A percentile compares a stretch with the other conserved stretches of the same genome.
phyloP scores from a whole-genome alignment of 2,329 filamentous ascomycete species.

The Xylaria sp. region DNA sequence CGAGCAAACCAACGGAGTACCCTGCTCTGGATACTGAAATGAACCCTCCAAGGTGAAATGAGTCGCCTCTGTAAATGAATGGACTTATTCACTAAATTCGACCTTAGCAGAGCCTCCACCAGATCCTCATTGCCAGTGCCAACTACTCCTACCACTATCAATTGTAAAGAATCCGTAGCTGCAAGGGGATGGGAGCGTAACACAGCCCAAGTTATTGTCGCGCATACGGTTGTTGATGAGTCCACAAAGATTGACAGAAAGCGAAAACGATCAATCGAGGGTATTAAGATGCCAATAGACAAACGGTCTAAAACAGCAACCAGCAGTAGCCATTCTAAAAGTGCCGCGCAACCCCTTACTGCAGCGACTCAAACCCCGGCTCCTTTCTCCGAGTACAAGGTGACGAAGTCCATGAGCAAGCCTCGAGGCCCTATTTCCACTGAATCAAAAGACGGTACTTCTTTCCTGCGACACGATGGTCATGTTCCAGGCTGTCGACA shows the following conservation, averaged over 20 bases:
- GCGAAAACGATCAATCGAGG: constrained; percentile 14
- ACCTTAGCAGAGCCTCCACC: not conserved
- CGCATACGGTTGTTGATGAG: not conserved
- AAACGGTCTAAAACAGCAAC: constrained; percentile 25
- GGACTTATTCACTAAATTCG: constrained; percentile 2
- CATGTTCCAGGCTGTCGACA: not conserved
- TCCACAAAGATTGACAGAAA: constrained; percentile 11
- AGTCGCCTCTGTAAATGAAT: too few relatives aligned
- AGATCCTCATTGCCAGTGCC: constrained; percentile 1
- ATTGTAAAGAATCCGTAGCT: not conserved
- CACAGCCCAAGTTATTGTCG: not conserved
- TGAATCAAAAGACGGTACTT: not conserved
- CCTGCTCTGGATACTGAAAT: not conserved
- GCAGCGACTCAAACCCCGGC: constrained; percentile 33
- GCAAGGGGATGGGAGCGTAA: not conserved
- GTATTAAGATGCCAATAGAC: constrained; percentile 1
- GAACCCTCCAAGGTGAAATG: constrained; percentile 17
- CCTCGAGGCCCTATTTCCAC: not conserved
- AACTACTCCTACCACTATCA: constrained; percentile 23
- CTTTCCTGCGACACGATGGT: not conserved
- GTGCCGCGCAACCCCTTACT: constrained; percentile 27
- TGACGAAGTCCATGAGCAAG: constrained; percentile 37
- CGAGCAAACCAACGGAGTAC: not conserved
- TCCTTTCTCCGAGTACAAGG: constrained; percentile 40
- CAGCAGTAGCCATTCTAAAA: constrained; percentile 14